A percentile compares a stretch with the other conserved stretches of the same genome.
Evolutionary conservation across 2,329 filamentous ascomycete species (phyloP).

Genomic region (Penicillium griseofulvum): DNA sequence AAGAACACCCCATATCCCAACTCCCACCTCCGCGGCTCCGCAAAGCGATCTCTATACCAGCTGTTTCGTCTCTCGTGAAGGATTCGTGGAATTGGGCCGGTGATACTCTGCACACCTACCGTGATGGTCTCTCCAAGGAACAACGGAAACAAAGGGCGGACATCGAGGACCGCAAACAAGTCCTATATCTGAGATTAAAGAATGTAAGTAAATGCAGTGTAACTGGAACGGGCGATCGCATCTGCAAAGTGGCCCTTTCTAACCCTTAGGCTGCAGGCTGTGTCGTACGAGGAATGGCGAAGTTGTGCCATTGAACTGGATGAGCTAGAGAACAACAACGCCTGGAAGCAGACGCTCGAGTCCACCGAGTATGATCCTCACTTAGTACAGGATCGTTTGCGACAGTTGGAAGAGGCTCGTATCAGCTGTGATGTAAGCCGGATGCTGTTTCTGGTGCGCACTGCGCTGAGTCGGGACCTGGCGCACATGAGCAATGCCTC

Average conservation of each 20-base stretch:
- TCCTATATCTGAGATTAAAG: conserved; percentile 63
- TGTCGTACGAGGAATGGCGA: conserved; percentile 70
- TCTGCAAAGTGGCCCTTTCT: conserved; percentile 12
- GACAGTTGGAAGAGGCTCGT: conserved; percentile 72
- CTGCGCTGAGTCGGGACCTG: conserved; percentile 73
- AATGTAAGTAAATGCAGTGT: conserved; percentile 52
- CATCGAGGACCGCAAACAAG: conserved; percentile 60
- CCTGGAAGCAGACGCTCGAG: conserved; percentile 70
- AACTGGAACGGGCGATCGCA: conserved; percentile 2
- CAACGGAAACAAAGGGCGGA: conserved; percentile 50
- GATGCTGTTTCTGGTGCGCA: conserved; percentile 80
- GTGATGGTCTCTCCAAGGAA: conserved; percentile 54
- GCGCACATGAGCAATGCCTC: conserved; percentile 81
- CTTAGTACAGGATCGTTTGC: conserved; percentile 67
- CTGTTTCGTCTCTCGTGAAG: conserved; percentile 35
- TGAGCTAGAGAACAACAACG: conserved; percentile 71
- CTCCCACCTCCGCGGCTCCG: conserved; percentile 19
- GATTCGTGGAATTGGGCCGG: conserved; percentile 38
- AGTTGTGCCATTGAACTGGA: conserved; percentile 74
- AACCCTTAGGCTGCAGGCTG: conserved; percentile 52
- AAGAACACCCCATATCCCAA: conserved; percentile 4
- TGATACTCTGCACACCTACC: conserved; percentile 39
- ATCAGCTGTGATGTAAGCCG: conserved; percentile 66
- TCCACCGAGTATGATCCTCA: conserved; percentile 69
- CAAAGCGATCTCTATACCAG: conserved; percentile 31